Conservation (phyloP, 306 rosid species). For the Castanopsis chinensis region DNA sequence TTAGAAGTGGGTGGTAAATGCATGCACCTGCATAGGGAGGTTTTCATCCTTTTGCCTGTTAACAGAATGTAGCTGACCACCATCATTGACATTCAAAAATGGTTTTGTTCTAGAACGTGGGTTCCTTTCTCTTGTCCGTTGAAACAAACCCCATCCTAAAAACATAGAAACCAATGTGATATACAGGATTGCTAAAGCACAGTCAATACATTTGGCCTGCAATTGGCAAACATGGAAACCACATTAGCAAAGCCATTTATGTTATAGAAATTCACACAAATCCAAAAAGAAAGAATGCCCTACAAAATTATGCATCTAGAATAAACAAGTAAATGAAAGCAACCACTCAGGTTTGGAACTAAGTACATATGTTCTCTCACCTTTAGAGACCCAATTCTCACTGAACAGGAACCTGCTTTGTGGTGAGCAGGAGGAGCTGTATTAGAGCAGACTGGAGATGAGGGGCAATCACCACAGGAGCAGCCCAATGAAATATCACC, state of each 20-base stretch:
- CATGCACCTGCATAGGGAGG: constrained; percentile 74
- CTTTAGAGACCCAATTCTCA: constrained; percentile 75
- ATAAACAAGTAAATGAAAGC: constrained; percentile 22
- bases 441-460: constrained; percentile 69
- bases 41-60: constrained; percentile 66
- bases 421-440: constrained; percentile 51
- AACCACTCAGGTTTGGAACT: constrained; percentile 12
- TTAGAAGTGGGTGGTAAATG: constrained; percentile 21
- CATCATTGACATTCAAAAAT: constrained; percentile 47
- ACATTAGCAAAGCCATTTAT: constrained; percentile 24
- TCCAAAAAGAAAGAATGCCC: not conserved
- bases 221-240: constrained; percentile 32
- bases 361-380: constrained; percentile 43
- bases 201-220: constrained; percentile 89
- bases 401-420: constrained; percentile 60
- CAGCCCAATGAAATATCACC: constrained; percentile 90
- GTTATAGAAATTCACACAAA: not conserved
- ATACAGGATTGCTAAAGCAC: constrained; percentile 61
- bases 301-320: constrained; percentile 11
- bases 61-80: constrained; percentile 44
- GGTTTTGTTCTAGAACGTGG: constrained; percentile 48
- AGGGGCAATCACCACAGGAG: constrained; percentile 97
- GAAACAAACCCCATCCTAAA: constrained; percentile 81
- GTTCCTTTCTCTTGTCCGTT: constrained; percentile 52
- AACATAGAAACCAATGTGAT: constrained; percentile 55